These are phyloP conservation scores for Pythium guiyangense DNA, from an alignment of 352 stramenopile species.

Conservation along the genomic window DNA sequence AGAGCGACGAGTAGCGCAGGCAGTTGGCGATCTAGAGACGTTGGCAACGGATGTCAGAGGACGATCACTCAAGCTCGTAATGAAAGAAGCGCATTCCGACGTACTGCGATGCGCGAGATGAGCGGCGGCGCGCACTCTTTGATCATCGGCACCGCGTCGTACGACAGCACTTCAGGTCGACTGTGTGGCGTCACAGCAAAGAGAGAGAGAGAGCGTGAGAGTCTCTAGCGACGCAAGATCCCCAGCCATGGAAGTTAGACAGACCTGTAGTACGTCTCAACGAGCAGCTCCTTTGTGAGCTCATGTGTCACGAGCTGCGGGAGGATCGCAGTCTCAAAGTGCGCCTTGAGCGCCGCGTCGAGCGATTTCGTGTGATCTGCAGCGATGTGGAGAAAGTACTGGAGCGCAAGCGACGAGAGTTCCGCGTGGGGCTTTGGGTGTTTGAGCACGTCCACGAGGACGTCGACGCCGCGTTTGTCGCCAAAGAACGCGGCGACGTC, in stretches of 20 bases:
- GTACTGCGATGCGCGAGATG: slow-evolving; percentile 71
- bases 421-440: slow-evolving; percentile 58
- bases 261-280: slow-evolving; percentile 73
- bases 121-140: slow-evolving; percentile 39
- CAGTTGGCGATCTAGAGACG: slow-evolving; percentile 84
- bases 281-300: slow-evolving; percentile 65
- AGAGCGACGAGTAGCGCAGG: slow-evolving; percentile 71
- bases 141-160: slow-evolving; percentile 36
- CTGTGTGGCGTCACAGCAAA: slow-evolving; percentile 14
- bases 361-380: slow-evolving; percentile 44
- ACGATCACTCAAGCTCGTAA: no score
- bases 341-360: slow-evolving; percentile 24
- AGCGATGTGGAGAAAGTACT: slow-evolving; percentile 81
- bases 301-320: slow-evolving; percentile 52
- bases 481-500: slow-evolving; percentile 41
- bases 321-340: slow-evolving; percentile 53
- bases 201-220: no score
- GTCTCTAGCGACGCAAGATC: no score
- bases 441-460: slow-evolving; percentile 70
- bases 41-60: no score
- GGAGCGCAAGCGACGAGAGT: slow-evolving; percentile 64
- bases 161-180: slow-evolving; percentile 47
- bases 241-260: no score
- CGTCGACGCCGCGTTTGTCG: slow-evolving; percentile 44
- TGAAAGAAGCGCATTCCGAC: neutral